phyloP scores from a whole-genome alignment of 768 basidiomycete species.

The Cystofilobasidium capitatum region DNA sequence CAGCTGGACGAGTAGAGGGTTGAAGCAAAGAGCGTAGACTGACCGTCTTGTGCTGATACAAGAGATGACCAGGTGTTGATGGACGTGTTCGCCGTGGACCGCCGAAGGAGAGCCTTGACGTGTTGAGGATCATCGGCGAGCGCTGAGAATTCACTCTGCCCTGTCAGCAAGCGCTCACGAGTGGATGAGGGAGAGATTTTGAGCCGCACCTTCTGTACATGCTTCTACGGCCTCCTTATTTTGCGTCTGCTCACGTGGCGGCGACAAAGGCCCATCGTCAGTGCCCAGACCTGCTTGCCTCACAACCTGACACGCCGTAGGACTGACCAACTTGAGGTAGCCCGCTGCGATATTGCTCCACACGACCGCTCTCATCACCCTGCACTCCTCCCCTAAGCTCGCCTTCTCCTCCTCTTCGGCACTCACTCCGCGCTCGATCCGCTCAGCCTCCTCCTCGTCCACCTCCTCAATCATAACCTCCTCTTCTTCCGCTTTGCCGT shows the following conservation, averaged over 20 bases:
- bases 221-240: slow-evolving; percentile 69
- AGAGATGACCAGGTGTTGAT: slow-evolving; percentile 76
- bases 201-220: slow-evolving; percentile 57
- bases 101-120: slow-evolving; percentile 74
- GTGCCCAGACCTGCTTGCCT: slow-evolving; percentile 1
- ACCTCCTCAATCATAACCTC: slow-evolving; percentile 35
- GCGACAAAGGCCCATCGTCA: not conserved
- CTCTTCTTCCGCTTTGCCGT: slow-evolving; percentile 34
- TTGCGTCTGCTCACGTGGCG: slow-evolving; percentile 49
- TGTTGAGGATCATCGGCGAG: slow-evolving; percentile 77
- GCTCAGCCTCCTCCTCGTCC: slow-evolving; percentile 36
- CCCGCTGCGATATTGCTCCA: slow-evolving; percentile 87
- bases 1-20: not conserved
- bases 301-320: not conserved
- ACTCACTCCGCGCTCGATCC: slow-evolving; percentile 26
- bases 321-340: slow-evolving; percentile 61
- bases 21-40: slow-evolving; percentile 10
- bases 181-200: not conserved
- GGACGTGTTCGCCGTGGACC: slow-evolving; percentile 75
- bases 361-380: slow-evolving; percentile 58
- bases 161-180: no score
- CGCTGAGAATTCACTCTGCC: slow-evolving; percentile 45
- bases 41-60: slow-evolving; percentile 74
- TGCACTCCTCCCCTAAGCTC: slow-evolving; percentile 45
- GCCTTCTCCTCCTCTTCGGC: slow-evolving; percentile 30